phyloP scores from a whole-genome alignment of 495 filamentous ascomycete genomes.

The Neurospora intermedia region DNA sequence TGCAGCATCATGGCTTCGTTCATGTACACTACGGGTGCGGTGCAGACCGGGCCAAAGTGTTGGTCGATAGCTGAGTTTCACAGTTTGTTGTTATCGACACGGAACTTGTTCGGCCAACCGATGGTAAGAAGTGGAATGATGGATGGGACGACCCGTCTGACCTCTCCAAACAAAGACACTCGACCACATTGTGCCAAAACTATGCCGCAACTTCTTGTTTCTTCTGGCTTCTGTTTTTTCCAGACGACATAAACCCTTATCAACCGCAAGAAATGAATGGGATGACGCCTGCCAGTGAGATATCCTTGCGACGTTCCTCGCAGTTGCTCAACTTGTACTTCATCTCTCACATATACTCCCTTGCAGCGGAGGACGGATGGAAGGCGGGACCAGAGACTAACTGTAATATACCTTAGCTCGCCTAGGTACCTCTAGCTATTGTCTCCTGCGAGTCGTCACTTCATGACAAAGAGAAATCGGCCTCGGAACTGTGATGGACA shows the following conservation, averaged over 20 bases:
- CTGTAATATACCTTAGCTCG: background rate
- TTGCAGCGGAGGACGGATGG: background rate
- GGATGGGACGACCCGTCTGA: background rate
- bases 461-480: slow-evolving; percentile 23
- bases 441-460: background rate
- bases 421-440: background rate
- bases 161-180: background rate
- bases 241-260: background rate
- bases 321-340: background rate
- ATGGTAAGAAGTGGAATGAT: background rate
- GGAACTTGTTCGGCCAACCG: background rate
- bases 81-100: background rate
- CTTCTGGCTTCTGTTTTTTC: background rate
- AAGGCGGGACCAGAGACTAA: background rate
- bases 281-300: background rate
- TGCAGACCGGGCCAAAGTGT: background rate
- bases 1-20: background rate
- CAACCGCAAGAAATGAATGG: background rate
- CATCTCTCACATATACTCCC: background rate
- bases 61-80: background rate
- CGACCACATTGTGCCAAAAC: background rate
- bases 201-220: background rate
- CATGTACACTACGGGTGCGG: background rate
- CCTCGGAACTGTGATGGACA: background rate
- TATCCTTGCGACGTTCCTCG: background rate